These are phyloP conservation scores for Chlorencoelia australis DNA, from an alignment of 2,329 filamentous ascomycete genomes.

Conservation along the genomic window DNA sequence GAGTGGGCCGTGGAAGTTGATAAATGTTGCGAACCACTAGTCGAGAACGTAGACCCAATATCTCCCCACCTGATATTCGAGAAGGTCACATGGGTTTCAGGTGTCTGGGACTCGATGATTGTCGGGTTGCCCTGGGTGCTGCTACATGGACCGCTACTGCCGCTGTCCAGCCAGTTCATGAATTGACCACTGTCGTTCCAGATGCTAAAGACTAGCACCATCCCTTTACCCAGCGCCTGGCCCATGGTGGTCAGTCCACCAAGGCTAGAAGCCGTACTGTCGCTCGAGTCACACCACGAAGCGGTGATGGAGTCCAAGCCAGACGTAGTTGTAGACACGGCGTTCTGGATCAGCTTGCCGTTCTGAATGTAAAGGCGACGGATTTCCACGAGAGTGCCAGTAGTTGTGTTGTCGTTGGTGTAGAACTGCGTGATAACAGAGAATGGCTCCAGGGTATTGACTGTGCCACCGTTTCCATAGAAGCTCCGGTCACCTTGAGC, in stretches of 20 bases:
- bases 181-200: conserved; percentile 45
- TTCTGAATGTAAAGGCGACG: conserved; percentile 46
- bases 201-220: conserved; percentile 54
- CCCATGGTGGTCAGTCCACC: conserved; percentile 48
- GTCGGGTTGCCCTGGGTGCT: conserved; percentile 41
- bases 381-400: conserved; percentile 41
- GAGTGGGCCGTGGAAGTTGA: neutral
- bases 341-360: conserved; percentile 40
- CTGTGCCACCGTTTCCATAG: conserved; percentile 41
- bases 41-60: conserved; percentile 39
- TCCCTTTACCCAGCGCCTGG: conserved; percentile 39
- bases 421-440: conserved; percentile 52
- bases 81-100: conserved; percentile 42
- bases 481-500: conserved; percentile 44
- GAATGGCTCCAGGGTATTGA: conserved; percentile 41
- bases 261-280: conserved; percentile 39
- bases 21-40: neutral
- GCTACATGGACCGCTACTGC: conserved; percentile 42
- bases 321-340: conserved; percentile 30
- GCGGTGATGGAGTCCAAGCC: conserved; percentile 44
- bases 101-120: conserved; percentile 37
- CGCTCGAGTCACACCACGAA: conserved; percentile 25
- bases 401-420: conserved; percentile 36
- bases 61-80: conserved; percentile 50
- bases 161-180: conserved; percentile 58